These are phyloP conservation scores for Tetragonia tetragonoides DNA, from an alignment of 148 eudicot species.

Conservation along the genomic window DNA sequence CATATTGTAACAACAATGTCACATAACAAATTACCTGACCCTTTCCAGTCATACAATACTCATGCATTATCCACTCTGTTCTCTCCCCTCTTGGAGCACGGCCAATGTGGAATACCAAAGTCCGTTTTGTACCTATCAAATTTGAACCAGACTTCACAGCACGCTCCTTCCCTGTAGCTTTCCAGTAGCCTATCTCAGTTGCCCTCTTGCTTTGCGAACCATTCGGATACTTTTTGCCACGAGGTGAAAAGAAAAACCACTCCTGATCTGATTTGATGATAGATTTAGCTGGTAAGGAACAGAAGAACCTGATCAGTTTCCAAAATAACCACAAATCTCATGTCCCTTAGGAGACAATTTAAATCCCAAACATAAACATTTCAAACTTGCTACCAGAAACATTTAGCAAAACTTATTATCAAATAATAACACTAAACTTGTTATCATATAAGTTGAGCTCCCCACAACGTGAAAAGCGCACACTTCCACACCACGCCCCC, in stretches of 20 bases:
- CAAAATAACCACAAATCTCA: neutral
- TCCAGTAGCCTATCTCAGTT: slow-evolving; percentile 89
- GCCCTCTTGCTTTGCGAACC: slow-evolving; percentile 90
- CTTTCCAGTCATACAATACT: slow-evolving; percentile 56
- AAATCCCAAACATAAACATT: neutral
- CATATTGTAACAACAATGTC: neutral
- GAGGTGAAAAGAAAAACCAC: slow-evolving; percentile 93
- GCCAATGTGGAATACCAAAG: slow-evolving; percentile 82
- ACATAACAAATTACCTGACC: slow-evolving; percentile 47
- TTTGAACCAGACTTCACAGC: slow-evolving; percentile 62
- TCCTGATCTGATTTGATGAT: slow-evolving; percentile 68
- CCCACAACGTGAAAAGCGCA: too few species aligned
- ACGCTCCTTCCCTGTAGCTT: slow-evolving; percentile 88
- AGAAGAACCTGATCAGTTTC: slow-evolving; percentile 1
- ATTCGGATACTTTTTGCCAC: slow-evolving; percentile 79
- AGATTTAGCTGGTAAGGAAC: slow-evolving; percentile 51
- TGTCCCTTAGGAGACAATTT: neutral
- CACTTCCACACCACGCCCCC: too few species aligned
- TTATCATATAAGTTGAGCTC: too few species aligned
- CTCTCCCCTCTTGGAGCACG: slow-evolving; percentile 92
- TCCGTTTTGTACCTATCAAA: slow-evolving; percentile 74
- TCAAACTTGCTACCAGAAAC: neutral
- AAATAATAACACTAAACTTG: too few species aligned
- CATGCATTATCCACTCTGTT: slow-evolving; percentile 96
- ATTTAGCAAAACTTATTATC: too few species aligned